Base-by-base conservation (phyloP, 441 rosid genomes). In the Syzygium malaccense region DNA sequence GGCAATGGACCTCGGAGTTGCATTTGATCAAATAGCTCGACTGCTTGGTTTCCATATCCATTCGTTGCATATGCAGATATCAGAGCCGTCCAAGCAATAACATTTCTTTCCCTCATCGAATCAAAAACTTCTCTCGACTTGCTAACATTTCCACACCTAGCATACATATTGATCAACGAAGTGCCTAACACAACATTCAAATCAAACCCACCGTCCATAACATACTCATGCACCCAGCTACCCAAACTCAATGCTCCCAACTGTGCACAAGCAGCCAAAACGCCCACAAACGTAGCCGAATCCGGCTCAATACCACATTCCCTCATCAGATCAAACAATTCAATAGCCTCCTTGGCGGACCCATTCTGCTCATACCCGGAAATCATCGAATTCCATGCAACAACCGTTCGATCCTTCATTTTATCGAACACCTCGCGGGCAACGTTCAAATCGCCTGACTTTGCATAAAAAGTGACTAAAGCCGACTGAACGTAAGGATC, bases 281-380 rank as follows among this genome's bases (percentile, higher is more conserved):
- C 91, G 53, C 94, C 92, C 55, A 95, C 98, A 51, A 94, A 95
- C 0, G 98, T 95, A 1, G 97, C 85, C 0, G 95, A 92, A 92
- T 98, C 98, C 12, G 95, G 98, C 88, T 92, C 91, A 14, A 91
- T 45, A n/a, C 94, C 93, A 3, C 45, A 89, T 19, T 91, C 93
- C 86, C 92, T 91, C 98, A 96, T 95, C 89, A 48, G 86, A 87
- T 92, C 49, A 87, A 96, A 96, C 92, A 96, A 90, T 8, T 83
- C 84, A 90, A 95, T 88, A 5, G 97, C 99, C 89, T 97, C 95
- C 54, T 93, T 93, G 23, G 93, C 95, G 68, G 88, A 89, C 71
- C 98, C 99, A 55, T 95, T 94, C 90, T 95, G 98, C 91, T 96
- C 99, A 45, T 94, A 96, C 17, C 98, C 96, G 0, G 98, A 96